Conservation (phyloP, 108 stramenopile species). For the Mediolabrus comicus region DNA sequence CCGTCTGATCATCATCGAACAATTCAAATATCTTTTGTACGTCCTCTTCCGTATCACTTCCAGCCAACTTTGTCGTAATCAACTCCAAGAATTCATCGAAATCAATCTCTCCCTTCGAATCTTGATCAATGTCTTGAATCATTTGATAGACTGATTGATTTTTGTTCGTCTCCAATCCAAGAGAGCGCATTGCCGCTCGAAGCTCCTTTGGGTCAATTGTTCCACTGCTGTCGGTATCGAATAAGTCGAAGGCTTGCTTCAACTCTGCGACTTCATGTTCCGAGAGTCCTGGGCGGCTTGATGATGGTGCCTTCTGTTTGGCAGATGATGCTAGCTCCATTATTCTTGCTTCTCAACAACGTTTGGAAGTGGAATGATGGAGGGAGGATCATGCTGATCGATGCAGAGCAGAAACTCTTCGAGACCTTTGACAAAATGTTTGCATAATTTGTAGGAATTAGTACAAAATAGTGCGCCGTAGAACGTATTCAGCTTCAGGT, state of each 20-base stretch:
- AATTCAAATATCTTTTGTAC: constrained; percentile 94
- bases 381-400: too few species aligned
- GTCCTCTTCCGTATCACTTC: constrained; percentile 47
- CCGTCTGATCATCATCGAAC: constrained; percentile 96
- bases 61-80: constrained; percentile 79
- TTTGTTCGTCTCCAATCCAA: constrained; percentile 90
- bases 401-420: too few species aligned
- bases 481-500: too few species aligned
- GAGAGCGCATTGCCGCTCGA: constrained; percentile 89
- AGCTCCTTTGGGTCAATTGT: constrained; percentile 94
- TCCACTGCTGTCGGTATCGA: constrained; percentile 55
- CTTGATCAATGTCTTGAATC: constrained; percentile 82
- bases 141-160: constrained; percentile 91
- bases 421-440: too few species aligned
- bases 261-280: constrained; percentile 49
- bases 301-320: constrained; percentile 10
- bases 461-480: too few species aligned
- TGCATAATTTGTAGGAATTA: too few species aligned
- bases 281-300: constrained; percentile 39
- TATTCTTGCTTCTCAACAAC: background rate
- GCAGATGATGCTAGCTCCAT: background rate
- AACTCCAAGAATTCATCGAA: constrained; percentile 89
- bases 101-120: constrained; percentile 54
- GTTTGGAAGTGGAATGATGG: too few species aligned
- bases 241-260: constrained; percentile 47